A percentile compares a stretch with the other conserved stretches of the same genome.
phyloP scores from a whole-genome alignment of 495 filamentous ascomycete genomes.

The Cudoniella acicularis region DNA sequence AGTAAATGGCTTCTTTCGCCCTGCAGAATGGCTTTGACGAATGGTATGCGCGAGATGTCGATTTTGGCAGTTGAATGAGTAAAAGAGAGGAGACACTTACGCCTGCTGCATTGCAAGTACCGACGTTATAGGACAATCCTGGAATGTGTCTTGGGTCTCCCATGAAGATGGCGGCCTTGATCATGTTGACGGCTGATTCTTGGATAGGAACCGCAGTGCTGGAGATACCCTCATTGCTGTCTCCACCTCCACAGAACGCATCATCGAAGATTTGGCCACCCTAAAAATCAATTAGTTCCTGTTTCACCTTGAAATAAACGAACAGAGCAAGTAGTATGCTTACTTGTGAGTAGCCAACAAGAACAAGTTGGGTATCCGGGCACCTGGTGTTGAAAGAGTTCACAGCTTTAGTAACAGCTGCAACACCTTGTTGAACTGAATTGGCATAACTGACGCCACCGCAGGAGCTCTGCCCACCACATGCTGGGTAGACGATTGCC shows the following conservation, averaged over 20 bases:
- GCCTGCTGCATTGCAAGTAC: conserved; percentile 50
- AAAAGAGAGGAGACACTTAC: conserved; percentile 49
- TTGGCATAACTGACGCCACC: conserved; percentile 50
- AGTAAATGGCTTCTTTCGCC: too few species aligned
- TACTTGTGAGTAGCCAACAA: conserved; percentile 61
- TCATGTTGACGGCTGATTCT: conserved; percentile 41
- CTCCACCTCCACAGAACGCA: conserved; percentile 58
- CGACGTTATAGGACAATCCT: conserved; percentile 58
- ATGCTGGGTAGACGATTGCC: conserved; percentile 57
- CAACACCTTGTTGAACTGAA: conserved; percentile 48
- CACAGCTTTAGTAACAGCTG: conserved; percentile 51
- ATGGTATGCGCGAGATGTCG: background rate
- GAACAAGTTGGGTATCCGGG: conserved; percentile 53
- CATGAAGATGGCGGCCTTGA: conserved; percentile 62
- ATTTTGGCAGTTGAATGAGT: conserved; percentile 3
- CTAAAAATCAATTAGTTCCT: conserved; percentile 25
- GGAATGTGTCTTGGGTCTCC: conserved; percentile 52
- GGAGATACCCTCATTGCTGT: conserved; percentile 45
- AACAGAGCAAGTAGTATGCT: background rate
- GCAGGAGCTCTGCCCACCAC: conserved; percentile 48
- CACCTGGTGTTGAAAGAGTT: conserved; percentile 50
- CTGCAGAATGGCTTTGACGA: too few species aligned
- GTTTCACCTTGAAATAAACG: background rate
- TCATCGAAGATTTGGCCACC: conserved; percentile 63
- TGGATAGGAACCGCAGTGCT: conserved; percentile 45